Percentiles rank a stretch among this genome's conserved stretches.
These are phyloP conservation scores for Tricholomella constricta DNA, from an alignment of 768 basidiomycete species.

Conservation along the genomic window DNA sequence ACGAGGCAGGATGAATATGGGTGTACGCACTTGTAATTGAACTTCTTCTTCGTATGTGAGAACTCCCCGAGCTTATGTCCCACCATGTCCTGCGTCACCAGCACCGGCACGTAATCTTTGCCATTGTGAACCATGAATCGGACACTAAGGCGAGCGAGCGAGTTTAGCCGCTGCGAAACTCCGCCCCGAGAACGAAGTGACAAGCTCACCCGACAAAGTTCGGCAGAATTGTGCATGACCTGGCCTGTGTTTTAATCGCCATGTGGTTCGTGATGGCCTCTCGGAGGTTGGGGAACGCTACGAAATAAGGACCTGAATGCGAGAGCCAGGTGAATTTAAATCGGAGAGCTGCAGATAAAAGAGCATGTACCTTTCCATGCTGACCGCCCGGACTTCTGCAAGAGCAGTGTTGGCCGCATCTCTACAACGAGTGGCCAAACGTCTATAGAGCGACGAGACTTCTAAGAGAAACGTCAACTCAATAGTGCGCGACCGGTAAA, in stretches of 20 bases:
- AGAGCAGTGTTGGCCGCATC: constrained; percentile 66
- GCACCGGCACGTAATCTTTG: constrained; percentile 82
- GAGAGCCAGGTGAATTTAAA: background rate
- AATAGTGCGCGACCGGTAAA: background rate
- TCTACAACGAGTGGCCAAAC: constrained; percentile 2
- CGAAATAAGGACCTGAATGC: constrained; percentile 84
- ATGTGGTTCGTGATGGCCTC: constrained; percentile 79
- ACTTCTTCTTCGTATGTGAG: constrained; percentile 84
- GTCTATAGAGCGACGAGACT: background rate
- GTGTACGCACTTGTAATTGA: constrained; percentile 80
- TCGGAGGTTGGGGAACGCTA: constrained; percentile 86
- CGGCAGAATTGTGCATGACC: constrained; percentile 91
- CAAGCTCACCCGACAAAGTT: constrained; percentile 88
- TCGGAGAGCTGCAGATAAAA: background rate
- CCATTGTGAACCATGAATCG: constrained; percentile 95
- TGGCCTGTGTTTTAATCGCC: constrained; percentile 86
- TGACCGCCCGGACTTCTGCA: constrained; percentile 69
- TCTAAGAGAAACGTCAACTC: background rate
- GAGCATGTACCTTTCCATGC: constrained; percentile 73
- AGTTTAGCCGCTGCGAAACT: background rate
- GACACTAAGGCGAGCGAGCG: constrained; percentile 60
- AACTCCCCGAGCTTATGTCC: constrained; percentile 98
- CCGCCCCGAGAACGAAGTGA: background rate
- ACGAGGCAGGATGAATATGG: background rate
- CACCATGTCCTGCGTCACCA: constrained; percentile 95